Evolutionary conservation across 768 basidiomycete genomes (phyloP), one percentile per base, ranked within the genome.

Genomic region (Neoboletus subvelutipes): DNA sequence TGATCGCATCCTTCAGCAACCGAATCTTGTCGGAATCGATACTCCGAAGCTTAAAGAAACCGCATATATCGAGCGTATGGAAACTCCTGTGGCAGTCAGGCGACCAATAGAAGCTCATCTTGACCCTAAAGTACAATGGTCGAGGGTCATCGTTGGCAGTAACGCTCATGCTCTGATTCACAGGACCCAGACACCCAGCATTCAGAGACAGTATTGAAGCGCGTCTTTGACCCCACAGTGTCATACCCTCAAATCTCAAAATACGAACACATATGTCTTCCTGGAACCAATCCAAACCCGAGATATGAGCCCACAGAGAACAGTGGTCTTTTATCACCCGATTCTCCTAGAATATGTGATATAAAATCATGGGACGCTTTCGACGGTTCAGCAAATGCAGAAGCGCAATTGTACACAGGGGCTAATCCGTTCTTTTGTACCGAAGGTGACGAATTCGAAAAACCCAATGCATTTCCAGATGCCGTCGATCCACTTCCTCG

Each of bases 1-100:
- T 43, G 59, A 68, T 4, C 61, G 67, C 20, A 68, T 72, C 45
- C 69, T 71, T 34, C 48, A 56, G 20, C 56, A 61, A 41, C 62
- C 71, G 15, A 61, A 58, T 50, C 62, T 71, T 22, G 42, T 67
- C 28, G 70, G 69, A 24, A 55, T 73, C 9, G 20, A 45, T 49
- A 29, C 26, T 13, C 45, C 28, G 9, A 43, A 29, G 11, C 45
- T 4, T 37, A 2, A 42, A 26, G 49, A 43, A 28, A 20, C 36
- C 24, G 36, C 49, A 54, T 48, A 24, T n/a, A 45, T 37, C 1
- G 41, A 56, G 24, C 26, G 11, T 22, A 46, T 34, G 33, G 40
- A 56, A 37, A 24, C 45, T 8, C 40, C 51, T 26, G 26, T 31
- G 47, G 10, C 6, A 33, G 50, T 47, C 40, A n/a, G n/a, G 39